Percentiles rank a stretch among this genome's conserved stretches.
Conservation (phyloP, 164 flowering plant species). For the Saururus chinensis region DNA sequence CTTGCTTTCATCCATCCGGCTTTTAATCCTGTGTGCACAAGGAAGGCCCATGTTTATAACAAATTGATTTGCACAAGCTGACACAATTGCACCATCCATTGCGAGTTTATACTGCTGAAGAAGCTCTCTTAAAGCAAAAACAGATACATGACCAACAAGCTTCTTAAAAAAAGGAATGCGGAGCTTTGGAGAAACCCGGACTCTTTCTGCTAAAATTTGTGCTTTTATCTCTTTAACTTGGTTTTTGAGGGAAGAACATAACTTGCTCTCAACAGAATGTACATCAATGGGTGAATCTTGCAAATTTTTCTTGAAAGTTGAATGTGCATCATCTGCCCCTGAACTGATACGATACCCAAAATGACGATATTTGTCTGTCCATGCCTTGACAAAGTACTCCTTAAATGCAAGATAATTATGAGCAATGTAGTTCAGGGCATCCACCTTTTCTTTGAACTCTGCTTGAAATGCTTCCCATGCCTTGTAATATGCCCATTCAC, state of each 20-base stretch:
- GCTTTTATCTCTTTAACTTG: slow-evolving; percentile 5
- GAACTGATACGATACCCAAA: slow-evolving; percentile 8
- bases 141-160: slow-evolving; percentile 4
- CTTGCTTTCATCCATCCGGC: slow-evolving; percentile 1
- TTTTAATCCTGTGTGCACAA: slow-evolving; percentile 4
- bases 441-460: slow-evolving; percentile 1
- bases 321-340: slow-evolving; percentile 7
- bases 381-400: slow-evolving; percentile 9
- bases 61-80: slow-evolving; percentile 3
- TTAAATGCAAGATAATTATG: slow-evolving; percentile 5
- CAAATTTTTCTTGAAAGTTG: slow-evolving; percentile 6
- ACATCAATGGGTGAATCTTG: slow-evolving; percentile 2
- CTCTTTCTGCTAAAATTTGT: slow-evolving; percentile 3
- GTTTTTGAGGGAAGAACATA: slow-evolving; percentile 6
- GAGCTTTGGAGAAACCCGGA: neutral
- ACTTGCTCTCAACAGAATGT: slow-evolving; percentile 1
- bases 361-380: slow-evolving; percentile 5
- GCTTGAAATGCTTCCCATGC: slow-evolving; percentile 1
- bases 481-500: slow-evolving; percentile 4
- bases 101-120: slow-evolving; percentile 3
- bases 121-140: slow-evolving; percentile 6
- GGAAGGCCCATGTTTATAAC: slow-evolving; percentile 9
- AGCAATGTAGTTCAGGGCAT: slow-evolving; percentile 3
- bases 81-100: neutral
- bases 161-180: slow-evolving; percentile 5